phyloP scores from a whole-genome alignment of 352 stramenopile genomes.

The Thalassiosira pacifica region DNA sequence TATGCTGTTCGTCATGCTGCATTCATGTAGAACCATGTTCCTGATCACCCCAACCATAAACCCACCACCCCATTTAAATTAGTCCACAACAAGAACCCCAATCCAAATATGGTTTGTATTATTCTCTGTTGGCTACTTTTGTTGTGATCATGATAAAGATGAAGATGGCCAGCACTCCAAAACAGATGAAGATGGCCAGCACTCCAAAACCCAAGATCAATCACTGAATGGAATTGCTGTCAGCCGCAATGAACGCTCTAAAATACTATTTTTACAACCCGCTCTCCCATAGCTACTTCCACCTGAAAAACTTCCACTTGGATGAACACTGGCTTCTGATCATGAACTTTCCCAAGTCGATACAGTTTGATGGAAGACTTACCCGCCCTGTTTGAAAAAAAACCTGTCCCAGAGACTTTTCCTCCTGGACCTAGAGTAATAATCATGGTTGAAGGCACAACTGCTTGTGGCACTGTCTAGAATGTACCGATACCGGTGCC shows the following conservation, averaged over 20 bases:
- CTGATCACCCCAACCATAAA: neutral
- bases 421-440: constrained; percentile 10
- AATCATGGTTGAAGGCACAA: neutral
- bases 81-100: constrained; percentile 3
- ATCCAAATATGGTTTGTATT: constrained; percentile 9
- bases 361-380: constrained; percentile 20
- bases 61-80: constrained; percentile 17
- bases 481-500: neutral
- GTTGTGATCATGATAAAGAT: neutral
- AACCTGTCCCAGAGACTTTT: constrained; percentile 1
- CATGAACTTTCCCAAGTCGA: constrained; percentile 4
- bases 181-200: too few species aligned
- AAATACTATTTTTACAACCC: constrained; percentile 35
- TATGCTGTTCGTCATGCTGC: neutral
- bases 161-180: too few species aligned
- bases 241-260: neutral
- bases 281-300: constrained; percentile 17
- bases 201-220: too few species aligned
- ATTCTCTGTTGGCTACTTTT: constrained; percentile 18
- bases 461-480: neutral
- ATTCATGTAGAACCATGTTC: constrained; percentile 9
- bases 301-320: neutral
- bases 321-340: neutral
- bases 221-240: too few species aligned
- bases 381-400: neutral